These are phyloP conservation scores for Diospyros kaki DNA, from an alignment of 148 eudicot genomes.

Conservation along the genomic window DNA sequence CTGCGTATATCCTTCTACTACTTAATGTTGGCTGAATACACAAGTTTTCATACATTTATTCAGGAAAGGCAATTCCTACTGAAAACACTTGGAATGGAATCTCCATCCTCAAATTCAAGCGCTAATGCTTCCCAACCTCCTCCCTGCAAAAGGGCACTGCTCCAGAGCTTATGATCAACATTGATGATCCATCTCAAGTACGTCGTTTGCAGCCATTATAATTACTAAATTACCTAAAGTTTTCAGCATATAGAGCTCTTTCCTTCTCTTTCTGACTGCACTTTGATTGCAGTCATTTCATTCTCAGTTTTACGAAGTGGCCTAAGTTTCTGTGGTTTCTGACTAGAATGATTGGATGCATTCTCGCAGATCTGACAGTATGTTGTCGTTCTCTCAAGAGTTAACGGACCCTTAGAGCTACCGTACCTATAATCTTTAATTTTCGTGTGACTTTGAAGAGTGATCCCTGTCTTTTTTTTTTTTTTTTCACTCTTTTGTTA, in stretches of 20 bases:
- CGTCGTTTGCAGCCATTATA: background rate
- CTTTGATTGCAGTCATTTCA: slow-evolving; percentile 55
- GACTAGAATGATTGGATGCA: slow-evolving; percentile 44
- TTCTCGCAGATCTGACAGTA: slow-evolving; percentile 40
- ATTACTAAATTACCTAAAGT: slow-evolving; percentile 16
- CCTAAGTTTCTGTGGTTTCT: slow-evolving; percentile 54
- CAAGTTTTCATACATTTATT: slow-evolving; percentile 16
- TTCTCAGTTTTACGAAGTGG: slow-evolving; percentile 61
- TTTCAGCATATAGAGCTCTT: slow-evolving; percentile 29
- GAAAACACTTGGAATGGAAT: slow-evolving; percentile 79
- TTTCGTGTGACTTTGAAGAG: slow-evolving; percentile 23
- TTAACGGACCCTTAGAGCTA: slow-evolving; percentile 14
- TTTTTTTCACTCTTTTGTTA: slow-evolving; percentile 28
- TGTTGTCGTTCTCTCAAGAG: slow-evolving; percentile 34
- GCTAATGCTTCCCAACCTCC: slow-evolving; percentile 58
- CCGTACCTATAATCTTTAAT: slow-evolving; percentile 7
- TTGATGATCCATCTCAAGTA: slow-evolving; percentile 23
- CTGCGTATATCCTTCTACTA: background rate
- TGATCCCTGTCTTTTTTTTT: slow-evolving; percentile 36
- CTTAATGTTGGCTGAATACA: background rate
- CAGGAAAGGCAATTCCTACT: slow-evolving; percentile 91
- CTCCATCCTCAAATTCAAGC: slow-evolving; percentile 40
- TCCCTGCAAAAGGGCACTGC: slow-evolving; percentile 87
- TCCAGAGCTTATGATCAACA: slow-evolving; percentile 63
- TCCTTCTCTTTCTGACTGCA: slow-evolving; percentile 22